Percentiles rank a stretch among this genome's conserved stretches.
Evolutionary conservation across 805 yeast genomes (phyloP).

Genomic region (Teunomyces kruisii): DNA sequence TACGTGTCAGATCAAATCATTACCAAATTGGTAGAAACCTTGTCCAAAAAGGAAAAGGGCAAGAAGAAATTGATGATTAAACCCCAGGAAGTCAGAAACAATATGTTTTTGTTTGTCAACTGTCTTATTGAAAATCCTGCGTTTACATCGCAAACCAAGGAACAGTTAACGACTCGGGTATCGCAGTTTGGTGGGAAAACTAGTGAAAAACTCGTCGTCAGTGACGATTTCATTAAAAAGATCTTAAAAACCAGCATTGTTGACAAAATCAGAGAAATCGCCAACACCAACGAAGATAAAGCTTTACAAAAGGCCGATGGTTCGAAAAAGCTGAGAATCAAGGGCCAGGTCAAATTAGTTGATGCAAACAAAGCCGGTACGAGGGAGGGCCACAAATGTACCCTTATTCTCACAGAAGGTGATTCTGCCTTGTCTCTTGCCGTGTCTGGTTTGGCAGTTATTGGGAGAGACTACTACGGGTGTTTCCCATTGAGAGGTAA

Average conservation of each 20-base stretch:
- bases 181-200: slow-evolving; percentile 83
- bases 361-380: slow-evolving; percentile 98
- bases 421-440: slow-evolving; percentile 94
- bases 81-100: slow-evolving; percentile 84
- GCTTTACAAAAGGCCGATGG: slow-evolving; percentile 91
- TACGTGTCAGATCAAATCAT: slow-evolving; percentile 82
- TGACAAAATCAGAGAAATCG: slow-evolving; percentile 79
- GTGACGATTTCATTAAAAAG: slow-evolving; percentile 73
- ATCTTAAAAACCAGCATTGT: slow-evolving; percentile 62
- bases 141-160: slow-evolving; percentile 96
- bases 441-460: slow-evolving; percentile 89
- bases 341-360: slow-evolving; percentile 84
- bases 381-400: slow-evolving; percentile 85
- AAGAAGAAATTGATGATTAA: slow-evolving; percentile 68
- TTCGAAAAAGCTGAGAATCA: slow-evolving; percentile 74
- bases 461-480: slow-evolving; percentile 93
- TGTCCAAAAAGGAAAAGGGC: slow-evolving; percentile 64
- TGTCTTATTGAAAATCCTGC: slow-evolving; percentile 96
- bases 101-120: slow-evolving; percentile 87
- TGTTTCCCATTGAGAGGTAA: slow-evolving; percentile 96
- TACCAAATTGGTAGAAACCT: slow-evolving; percentile 66
- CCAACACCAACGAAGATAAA: slow-evolving; percentile 84
- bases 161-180: slow-evolving; percentile 86
- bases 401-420: slow-evolving; percentile 93
- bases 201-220: slow-evolving; percentile 55